Base-by-base conservation (phyloP, 208 protist genomes). In the Acanthamoeba triangularis region DNA sequence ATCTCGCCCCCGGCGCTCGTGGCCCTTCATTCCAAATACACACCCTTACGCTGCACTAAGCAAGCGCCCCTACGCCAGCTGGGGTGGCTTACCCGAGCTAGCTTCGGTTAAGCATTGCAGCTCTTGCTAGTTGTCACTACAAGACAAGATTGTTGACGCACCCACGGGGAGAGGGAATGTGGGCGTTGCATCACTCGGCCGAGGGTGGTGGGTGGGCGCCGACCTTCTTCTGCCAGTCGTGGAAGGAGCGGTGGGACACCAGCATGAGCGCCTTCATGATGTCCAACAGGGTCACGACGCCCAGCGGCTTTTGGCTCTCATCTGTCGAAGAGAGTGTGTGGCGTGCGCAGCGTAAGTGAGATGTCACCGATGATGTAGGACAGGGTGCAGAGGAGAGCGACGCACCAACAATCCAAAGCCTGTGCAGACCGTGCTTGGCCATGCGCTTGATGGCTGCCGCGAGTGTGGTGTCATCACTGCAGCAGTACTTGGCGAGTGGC, bases 241-340 rank as follows among this genome's bases (percentile, higher is more conserved):
- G 87, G 87, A 78, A 76, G 56, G 87, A 76, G 25, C 61, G 33
- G 41, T 93, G 33, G 35, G 65, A 78, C 8, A 41, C 49, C 25
- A 93, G 52, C 87, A 93, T 93, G 18, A 93, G 87, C 25, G 87
- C 87, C 37, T 93, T 93, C 87, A 93, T 93, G 61, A 93, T 49
- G 35, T 76, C 87, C 28, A 76, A 23, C 52, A 93, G 41, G 20
- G 87, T 4, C 23, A 93, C 87, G 11, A 93, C 35, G 47, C 87
- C 65, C 30, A 93, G 20, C 56, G 87, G 87, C 87, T 54, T 93
- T 59, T 76, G 33, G 11, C 44, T 25, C 25, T 74, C 35, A 23
- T 93, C 87, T 93, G 65, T 23, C 18, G 20, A n/a, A 41, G 37
- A 41, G 30, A 10, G 72, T 20, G 49, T 20, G 25, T 41, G 47